A percentile compares a stretch with the other conserved stretches of the same genome.
phyloP scores from a whole-genome alignment of 208 protist genomes.

The Leishmania arabica region DNA sequence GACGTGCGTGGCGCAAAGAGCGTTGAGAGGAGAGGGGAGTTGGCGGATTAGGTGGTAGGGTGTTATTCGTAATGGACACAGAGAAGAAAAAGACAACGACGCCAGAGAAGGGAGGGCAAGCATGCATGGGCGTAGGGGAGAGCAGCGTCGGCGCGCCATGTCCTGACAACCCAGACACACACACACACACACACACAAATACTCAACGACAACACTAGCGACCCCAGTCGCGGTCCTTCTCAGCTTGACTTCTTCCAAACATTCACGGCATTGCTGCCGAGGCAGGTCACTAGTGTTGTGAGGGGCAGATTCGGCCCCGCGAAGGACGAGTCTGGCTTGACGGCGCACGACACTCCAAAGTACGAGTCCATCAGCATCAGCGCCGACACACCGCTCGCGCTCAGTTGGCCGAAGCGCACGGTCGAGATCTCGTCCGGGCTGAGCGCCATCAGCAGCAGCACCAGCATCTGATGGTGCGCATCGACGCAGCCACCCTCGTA shows the following conservation, averaged over 20 bases:
- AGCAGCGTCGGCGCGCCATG: background rate
- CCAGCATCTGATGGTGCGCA: slow-evolving; percentile 87
- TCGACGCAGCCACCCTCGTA: slow-evolving; percentile 90
- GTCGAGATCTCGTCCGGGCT: slow-evolving; percentile 92
- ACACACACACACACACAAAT: background rate
- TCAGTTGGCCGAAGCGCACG: slow-evolving; percentile 86
- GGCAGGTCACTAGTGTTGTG: slow-evolving; percentile 84
- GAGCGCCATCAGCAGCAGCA: slow-evolving; percentile 92
- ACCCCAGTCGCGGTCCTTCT: background rate
- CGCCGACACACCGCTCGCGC: slow-evolving; percentile 65
- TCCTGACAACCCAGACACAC: background rate
- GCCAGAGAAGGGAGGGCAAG: background rate
- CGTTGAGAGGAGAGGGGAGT: background rate
- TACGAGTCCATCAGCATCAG: slow-evolving; percentile 87
- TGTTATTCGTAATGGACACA: slow-evolving; percentile 1
- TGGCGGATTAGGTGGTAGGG: background rate
- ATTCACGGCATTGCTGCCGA: slow-evolving; percentile 87
- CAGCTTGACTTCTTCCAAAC: slow-evolving; percentile 86
- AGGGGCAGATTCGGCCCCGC: slow-evolving; percentile 46
- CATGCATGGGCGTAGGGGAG: background rate
- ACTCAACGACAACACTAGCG: background rate
- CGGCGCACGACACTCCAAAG: slow-evolving; percentile 84
- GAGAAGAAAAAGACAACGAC: slow-evolving; percentile 29
- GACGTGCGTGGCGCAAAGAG: background rate
- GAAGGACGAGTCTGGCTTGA: slow-evolving; percentile 76